Evolutionary conservation across 1,139 yeast species (phyloP), one percentile per base, ranked within the genome.

Genomic region (Sugiyamaella xylanicola): DNA sequence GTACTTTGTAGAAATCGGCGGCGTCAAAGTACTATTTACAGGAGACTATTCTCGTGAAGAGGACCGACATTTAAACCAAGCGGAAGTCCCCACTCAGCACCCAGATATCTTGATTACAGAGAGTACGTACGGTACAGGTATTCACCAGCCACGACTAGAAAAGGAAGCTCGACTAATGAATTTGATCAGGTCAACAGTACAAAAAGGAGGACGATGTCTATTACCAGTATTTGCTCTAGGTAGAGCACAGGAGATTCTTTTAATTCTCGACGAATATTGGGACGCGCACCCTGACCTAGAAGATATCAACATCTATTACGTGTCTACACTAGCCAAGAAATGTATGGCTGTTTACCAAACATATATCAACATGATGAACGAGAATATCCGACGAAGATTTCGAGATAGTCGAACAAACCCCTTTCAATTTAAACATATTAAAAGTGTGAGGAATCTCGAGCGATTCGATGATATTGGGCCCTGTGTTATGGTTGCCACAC

Each of bases 281-380:
- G 80, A 85, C 21, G 77, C 81, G 52, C 87, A 93, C 68, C 84
- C 86, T 37, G 97, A 93, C 58, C 76, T 93, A 52, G 96, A 93
- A 54, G 81, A 82, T 56, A 82, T 90, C 25, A 91, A 86, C 63
- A 85, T 93, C 50, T 93, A 85, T 70, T 93, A 89, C 71, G 98
- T 98, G 0, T 92, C 98, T 1, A 85, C 89, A 51, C 79, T 95
- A 65, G 99, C 99, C 1, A 84, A 91, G 65, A 93, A 91, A 69
- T 95, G 99, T 79, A 86, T 93, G 88, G 95, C 97, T 0, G 99
- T 93, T 2, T 93, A 91, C 68, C 98, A 93, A 70, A 91, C 99
- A 1, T 93, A 93, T 69, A 88, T 95, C 54, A 90, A 89, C 71
- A 92, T 92, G 87, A 93, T 93, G 99, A 93, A 92, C 72, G 97